Conservation (phyloP, 176 grass and related monocot genomes). For the Paspalum vaginatum region DNA sequence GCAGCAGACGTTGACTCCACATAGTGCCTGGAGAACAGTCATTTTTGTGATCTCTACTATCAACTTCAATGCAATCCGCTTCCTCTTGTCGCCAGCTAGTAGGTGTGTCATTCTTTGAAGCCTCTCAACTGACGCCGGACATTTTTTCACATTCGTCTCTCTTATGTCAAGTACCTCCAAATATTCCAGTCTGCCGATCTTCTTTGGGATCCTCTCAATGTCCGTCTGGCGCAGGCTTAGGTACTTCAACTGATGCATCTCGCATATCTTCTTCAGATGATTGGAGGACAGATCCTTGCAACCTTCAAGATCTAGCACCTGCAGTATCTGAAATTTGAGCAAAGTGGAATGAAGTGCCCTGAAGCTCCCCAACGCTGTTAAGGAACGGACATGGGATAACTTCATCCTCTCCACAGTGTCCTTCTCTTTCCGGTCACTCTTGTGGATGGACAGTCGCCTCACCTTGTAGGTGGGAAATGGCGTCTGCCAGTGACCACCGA, state of each 20-base stretch:
- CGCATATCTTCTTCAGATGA: constrained; percentile 21
- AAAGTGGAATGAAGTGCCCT: neutral
- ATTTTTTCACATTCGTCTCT: neutral
- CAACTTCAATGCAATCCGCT: neutral
- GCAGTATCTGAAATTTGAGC: neutral
- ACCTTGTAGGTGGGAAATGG: constrained; percentile 32
- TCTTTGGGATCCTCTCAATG: neutral
- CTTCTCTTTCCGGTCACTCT: neutral
- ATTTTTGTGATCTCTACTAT: constrained; percentile 28
- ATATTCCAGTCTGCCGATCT: constrained; percentile 5
- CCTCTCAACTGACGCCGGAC: neutral
- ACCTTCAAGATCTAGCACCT: constrained; percentile 33
- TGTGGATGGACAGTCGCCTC: neutral
- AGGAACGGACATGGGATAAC: constrained; percentile 30
- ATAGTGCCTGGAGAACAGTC: constrained; percentile 23
- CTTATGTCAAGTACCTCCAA: constrained; percentile 46
- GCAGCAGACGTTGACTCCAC: neutral
- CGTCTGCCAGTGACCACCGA: constrained; percentile 38
- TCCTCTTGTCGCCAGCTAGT: constrained; percentile 16
- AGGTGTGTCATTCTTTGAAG: constrained; percentile 30
- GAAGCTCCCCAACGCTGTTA: neutral
- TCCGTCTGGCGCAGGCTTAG: constrained; percentile 7
- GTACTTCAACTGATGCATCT: constrained; percentile 36
- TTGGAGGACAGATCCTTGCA: constrained; percentile 11
- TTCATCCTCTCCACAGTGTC: neutral